Evolutionary conservation across 2,329 filamentous ascomycete species (phyloP).

Genomic region (Nigrospora sphaerica): DNA sequence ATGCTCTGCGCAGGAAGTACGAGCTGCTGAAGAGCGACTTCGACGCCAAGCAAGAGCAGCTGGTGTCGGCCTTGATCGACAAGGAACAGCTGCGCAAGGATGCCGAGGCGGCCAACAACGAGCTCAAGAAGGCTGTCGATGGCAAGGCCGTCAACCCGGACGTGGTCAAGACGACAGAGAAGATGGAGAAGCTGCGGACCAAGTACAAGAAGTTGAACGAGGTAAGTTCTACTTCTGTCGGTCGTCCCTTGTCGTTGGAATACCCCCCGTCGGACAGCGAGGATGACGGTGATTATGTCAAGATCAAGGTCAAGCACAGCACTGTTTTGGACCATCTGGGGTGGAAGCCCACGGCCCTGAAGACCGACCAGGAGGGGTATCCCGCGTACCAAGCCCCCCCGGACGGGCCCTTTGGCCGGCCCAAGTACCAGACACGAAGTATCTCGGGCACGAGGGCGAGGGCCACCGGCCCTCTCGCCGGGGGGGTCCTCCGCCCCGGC

Average conservation of each 20-base stretch:
- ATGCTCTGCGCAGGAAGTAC: slow-evolving; percentile 44
- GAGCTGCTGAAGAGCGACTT: slow-evolving; percentile 41
- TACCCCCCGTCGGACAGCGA: slow-evolving; percentile 1
- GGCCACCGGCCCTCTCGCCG: background rate
- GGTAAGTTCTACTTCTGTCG: slow-evolving; percentile 35
- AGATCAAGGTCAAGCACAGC: slow-evolving; percentile 12
- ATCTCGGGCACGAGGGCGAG: slow-evolving; percentile 1
- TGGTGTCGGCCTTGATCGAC: slow-evolving; percentile 51
- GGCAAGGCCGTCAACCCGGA: slow-evolving; percentile 21
- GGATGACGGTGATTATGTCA: slow-evolving; percentile 8
- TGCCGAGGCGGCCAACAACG: slow-evolving; percentile 36
- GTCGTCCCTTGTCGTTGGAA: background rate
- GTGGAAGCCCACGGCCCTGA: background rate
- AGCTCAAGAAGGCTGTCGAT: slow-evolving; percentile 29
- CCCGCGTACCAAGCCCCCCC: slow-evolving; percentile 9
- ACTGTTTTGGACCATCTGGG: slow-evolving; percentile 12
- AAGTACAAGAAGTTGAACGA: slow-evolving; percentile 50
- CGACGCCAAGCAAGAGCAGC: slow-evolving; percentile 51
- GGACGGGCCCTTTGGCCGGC: slow-evolving; percentile 8
- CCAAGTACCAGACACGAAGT: slow-evolving; percentile 4
- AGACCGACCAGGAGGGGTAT: slow-evolving; percentile 7
- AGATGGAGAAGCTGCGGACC: slow-evolving; percentile 50
- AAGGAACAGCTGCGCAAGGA: slow-evolving; percentile 54
- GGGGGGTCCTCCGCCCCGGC: background rate
- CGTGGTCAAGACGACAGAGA: slow-evolving; percentile 33